Evolutionary conservation across 2,329 filamentous ascomycete species (phyloP), one percentile per base, ranked within the genome.

Genomic region (Sporothrix sp.): DNA sequence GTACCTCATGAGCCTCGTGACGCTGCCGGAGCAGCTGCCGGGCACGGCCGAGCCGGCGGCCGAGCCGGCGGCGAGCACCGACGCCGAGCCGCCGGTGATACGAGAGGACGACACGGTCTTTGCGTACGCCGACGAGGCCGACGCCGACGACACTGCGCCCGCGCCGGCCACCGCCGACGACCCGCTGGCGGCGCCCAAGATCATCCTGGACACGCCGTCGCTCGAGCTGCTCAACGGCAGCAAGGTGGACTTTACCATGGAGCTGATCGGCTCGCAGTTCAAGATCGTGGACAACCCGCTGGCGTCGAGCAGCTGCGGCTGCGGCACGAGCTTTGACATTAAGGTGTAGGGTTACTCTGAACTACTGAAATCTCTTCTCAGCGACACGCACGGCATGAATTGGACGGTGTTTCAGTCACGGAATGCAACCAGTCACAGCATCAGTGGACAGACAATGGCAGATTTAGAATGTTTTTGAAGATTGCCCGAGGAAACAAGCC

Each of bases 251-350:
- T 98, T 90, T 62, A 96, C 90, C 0, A 93, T 86, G 78, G 93
- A 97, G 71, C 72, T 98, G 68, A 96, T 96, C 62, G 74, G 74
- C 10, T 77, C 74, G 1, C 90, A 97, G 69, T 98, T 98, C 68
- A 95, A 95, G 74, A 89, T 98, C 62, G 83, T 88, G 54, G 90
- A 95, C 60, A 98, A 97, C 62, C 93, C 93, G 0, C 73, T 81
- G 36, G 93, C 93, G 4, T 88, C 85, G 52, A 97, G 90, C 68
- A 95, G 87, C 65, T 98, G 93, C 71, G 93, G 93, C 1, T 98
- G 93, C 67, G 93, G 93, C 7, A 96, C 91, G 14, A 97, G 91
- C 65, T 98, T 98, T 68, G 93, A 97, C 69, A 88, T 97, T 58
- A 88, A 90, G 64, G 68, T 78, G 65, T 82, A 69, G 36, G 27